These are phyloP conservation scores for Cytospora piceae DNA, from an alignment of 2,329 filamentous ascomycete genomes.

Conservation along the genomic window DNA sequence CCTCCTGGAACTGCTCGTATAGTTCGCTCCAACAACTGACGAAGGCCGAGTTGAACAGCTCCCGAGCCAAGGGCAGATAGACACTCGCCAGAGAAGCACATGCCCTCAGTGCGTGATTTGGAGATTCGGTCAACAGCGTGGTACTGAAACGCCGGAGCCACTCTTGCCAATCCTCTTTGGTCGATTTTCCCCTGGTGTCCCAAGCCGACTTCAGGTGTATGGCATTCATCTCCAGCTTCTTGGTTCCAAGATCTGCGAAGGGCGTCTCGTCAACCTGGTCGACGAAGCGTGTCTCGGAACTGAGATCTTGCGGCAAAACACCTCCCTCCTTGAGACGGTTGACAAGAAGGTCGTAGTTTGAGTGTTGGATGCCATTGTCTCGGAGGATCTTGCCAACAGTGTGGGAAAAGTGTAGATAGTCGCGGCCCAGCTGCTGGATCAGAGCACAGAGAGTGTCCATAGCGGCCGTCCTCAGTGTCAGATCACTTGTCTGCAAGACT, in stretches of 20 bases:
- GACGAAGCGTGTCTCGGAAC: conserved; percentile 79
- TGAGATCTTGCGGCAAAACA: conserved; percentile 91
- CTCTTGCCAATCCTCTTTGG: conserved; percentile 98
- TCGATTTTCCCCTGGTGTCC: conserved; percentile 96
- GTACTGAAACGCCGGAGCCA: conserved; percentile 98
- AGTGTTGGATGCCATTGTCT: conserved; percentile 79
- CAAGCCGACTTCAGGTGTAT: conserved; percentile 96
- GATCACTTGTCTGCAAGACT: conserved; percentile 75
- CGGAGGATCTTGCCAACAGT: conserved; percentile 88
- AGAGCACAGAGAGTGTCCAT: conserved; percentile 93
- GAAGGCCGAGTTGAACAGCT: conserved; percentile 98
- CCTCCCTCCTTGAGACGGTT: conserved; percentile 94
- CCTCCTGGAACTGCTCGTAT: conserved; percentile 95
- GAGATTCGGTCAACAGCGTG: conserved; percentile 90
- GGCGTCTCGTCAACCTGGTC: conserved; percentile 79
- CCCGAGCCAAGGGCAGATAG: conserved; percentile 87
- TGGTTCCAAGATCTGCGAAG: conserved; percentile 82
- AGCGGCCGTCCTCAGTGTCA: conserved; percentile 75
- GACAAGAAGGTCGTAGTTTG: conserved; percentile 90
- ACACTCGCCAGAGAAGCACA: conserved; percentile 90
- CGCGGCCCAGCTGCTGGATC: conserved; percentile 93
- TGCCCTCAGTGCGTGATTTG: conserved; percentile 90
- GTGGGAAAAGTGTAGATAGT: conserved; percentile 92
- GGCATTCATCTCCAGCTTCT: conserved; percentile 96
- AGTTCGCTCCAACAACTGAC: conserved; percentile 99